Evolutionary conservation across 257 asterid species (phyloP).

Genomic region (Nicotiana tomentosiformis): DNA sequence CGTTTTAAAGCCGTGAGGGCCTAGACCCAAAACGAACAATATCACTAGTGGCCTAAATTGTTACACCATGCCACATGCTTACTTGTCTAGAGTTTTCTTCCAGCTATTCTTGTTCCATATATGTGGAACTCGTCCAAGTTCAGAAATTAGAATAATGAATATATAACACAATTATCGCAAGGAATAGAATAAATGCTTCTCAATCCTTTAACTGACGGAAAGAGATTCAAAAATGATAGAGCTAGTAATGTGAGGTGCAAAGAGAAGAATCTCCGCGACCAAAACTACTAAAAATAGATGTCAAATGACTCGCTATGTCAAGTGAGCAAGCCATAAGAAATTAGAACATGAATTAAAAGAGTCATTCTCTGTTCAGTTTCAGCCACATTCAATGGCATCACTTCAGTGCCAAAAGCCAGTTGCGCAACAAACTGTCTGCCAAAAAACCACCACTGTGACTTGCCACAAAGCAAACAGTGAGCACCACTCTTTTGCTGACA

Average conservation of each 20-base stretch:
- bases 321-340: slow-evolving; percentile 1
- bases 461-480: slow-evolving; percentile 10
- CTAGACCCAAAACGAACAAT: too few species aligned
- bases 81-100: slow-evolving; percentile 5
- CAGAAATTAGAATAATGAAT: not conserved
- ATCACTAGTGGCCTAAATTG: too few species aligned
- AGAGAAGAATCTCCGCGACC: not conserved
- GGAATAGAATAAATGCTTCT: slow-evolving; percentile 4
- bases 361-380: not conserved
- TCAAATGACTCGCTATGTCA: not conserved
- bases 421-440: not conserved
- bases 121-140: not conserved
- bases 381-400: not conserved
- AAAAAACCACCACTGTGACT: not conserved
- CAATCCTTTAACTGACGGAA: not conserved
- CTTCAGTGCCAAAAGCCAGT: slow-evolving; percentile 7
- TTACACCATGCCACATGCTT: not conserved
- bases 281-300: slow-evolving; percentile 5
- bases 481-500: slow-evolving; percentile 9
- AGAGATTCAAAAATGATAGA: not conserved
- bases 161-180: not conserved
- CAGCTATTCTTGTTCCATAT: not conserved
- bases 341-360: not conserved
- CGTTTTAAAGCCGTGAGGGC: too few species aligned
- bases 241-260: not conserved